phyloP scores from a whole-genome alignment of 1,284 basidiomycete species.

The Psilocybe mexicana region DNA sequence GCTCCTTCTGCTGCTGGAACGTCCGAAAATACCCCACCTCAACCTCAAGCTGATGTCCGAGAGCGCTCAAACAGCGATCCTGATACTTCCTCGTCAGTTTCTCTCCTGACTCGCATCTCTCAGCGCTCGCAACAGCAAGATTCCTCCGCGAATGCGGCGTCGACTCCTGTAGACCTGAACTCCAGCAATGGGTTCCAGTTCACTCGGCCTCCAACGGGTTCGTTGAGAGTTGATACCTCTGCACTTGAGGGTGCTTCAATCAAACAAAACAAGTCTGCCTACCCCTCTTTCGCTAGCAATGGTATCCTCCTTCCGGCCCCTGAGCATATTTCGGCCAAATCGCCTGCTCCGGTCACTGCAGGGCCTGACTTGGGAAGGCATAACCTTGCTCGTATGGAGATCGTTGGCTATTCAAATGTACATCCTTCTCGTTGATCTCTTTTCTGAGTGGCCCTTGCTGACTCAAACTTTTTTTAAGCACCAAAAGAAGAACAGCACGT shows the following conservation, averaged over 20 bases:
- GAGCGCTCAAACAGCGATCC: conserved; percentile 79
- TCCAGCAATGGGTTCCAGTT: conserved; percentile 48
- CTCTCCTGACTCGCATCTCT: conserved; percentile 72
- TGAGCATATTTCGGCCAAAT: conserved; percentile 60
- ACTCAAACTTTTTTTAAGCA: conserved; percentile 27
- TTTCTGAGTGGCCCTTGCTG: conserved; percentile 1
- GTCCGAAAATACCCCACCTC: conserved; percentile 41
- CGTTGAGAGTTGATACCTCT: conserved; percentile 72
- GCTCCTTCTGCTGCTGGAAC: conserved; percentile 34
- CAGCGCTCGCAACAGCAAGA: conserved; percentile 52
- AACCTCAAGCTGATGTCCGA: conserved; percentile 54
- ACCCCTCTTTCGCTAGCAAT: conserved; percentile 74
- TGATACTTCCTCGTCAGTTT: conserved; percentile 64
- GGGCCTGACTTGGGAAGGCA: conserved; percentile 80
- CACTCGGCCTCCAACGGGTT: conserved; percentile 62
- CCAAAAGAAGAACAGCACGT: conserved; percentile 50
- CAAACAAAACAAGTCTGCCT: conserved; percentile 80
- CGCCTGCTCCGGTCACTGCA: conserved; percentile 78
- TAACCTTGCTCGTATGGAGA: conserved; percentile 63
- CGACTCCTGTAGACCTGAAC: conserved; percentile 47
- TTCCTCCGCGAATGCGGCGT: conserved; percentile 40
- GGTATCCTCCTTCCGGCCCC: conserved; percentile 65
- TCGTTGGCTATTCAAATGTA: conserved; percentile 71
- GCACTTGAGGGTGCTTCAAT: conserved; percentile 56
- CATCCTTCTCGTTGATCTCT: conserved; percentile 1